These are phyloP conservation scores for Lichtheimia ramosa DNA, from an alignment of 371 early-diverging fungal genomes.

Conservation along the genomic window DNA sequence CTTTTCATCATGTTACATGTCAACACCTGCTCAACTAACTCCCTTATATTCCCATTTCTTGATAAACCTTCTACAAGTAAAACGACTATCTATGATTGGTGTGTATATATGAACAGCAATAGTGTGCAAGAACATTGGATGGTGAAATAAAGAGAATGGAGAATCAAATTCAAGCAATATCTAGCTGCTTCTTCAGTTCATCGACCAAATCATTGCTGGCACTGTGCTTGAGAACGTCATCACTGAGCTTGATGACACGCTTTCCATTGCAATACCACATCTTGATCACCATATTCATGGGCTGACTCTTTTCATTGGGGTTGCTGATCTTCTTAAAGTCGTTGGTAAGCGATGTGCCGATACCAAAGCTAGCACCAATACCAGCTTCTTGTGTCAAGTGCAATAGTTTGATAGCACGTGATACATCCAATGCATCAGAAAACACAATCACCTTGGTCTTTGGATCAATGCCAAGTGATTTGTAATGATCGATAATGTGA, in stretches of 20 bases:
- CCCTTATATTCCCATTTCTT: no score
- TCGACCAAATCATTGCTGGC: constrained; percentile 56
- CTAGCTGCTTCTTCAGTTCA: constrained; percentile 41
- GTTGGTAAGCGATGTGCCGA: constrained; percentile 78
- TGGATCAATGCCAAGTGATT: constrained; percentile 56
- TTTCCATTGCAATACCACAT: constrained; percentile 58
- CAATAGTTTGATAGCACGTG: constrained; percentile 53
- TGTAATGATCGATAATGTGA: constrained; percentile 58
- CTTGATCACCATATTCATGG: constrained; percentile 81
- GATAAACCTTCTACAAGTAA: no score
- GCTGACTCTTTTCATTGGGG: constrained; percentile 40
- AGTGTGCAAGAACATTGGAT: no score
- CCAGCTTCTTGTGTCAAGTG: constrained; percentile 43
- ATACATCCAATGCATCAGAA: constrained; percentile 66
- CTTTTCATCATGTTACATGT: no score
- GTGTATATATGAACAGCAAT: no score
- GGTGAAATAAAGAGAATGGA: no score
- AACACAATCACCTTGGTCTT: constrained; percentile 68
- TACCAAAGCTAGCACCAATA: constrained; percentile 69
- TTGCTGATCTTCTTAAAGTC: constrained; percentile 53
- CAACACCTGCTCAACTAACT: no score
- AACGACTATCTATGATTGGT: no score
- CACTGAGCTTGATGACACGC: constrained; percentile 74
- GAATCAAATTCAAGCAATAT: constrained; percentile 14
- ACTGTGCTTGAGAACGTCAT: constrained; percentile 65